Evolutionary conservation across 108 stramenopile species (phyloP), one percentile per base, ranked within the genome.

Genomic region (Stephanodiscus minutulus): DNA sequence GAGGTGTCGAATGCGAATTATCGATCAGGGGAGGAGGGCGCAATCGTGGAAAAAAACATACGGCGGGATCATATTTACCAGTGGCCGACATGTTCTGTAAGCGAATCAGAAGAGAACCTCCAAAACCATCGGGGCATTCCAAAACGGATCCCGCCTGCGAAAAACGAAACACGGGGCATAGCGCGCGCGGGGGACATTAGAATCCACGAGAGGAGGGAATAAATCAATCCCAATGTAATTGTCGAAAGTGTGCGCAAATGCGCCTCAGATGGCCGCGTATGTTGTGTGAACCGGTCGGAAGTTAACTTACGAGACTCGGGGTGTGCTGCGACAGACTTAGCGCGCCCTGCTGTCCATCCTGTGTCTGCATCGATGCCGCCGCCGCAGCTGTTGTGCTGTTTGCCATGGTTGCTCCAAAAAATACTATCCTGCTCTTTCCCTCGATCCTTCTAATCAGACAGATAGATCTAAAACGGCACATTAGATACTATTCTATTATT

Each of bases 51-150:
- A 49, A 31, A 46, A 44, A 21, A 27, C 20, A 20, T n/a, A 35
- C 50, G 8, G 18, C 15, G n/a, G 21, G n/a, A n/a, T 46, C 18
- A 12, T 25, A 71, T 75, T 57, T n/a, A 82, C 82, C 74, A 22
- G 93, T 94, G 36, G 73, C 69, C 20, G 90, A 79, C 65, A 94
- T 94, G 53, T 94, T 94, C 66, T 94, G 93, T 56, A 94, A 79
- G 1, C 93, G 87, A 66, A 94, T 90, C 57, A 90, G 64, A 2
- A 89, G 65, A 12, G 84, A 88, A n/a, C 88, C 90, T 10, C 85
- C 85, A 28, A 87, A 64, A 25, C 85, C 90, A 62, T 91, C 89
- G 22, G 85, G 64, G 22, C 75, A 81, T 77, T 93, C 88, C 49
- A 94, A 75, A 12, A 94, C 93, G 5, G 93, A 94, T 46, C 93